Percentiles rank a stretch among this genome's conserved stretches.
Conservation (phyloP, 2,329 filamentous ascomycete species). For the Nectriaceae sp. region DNA sequence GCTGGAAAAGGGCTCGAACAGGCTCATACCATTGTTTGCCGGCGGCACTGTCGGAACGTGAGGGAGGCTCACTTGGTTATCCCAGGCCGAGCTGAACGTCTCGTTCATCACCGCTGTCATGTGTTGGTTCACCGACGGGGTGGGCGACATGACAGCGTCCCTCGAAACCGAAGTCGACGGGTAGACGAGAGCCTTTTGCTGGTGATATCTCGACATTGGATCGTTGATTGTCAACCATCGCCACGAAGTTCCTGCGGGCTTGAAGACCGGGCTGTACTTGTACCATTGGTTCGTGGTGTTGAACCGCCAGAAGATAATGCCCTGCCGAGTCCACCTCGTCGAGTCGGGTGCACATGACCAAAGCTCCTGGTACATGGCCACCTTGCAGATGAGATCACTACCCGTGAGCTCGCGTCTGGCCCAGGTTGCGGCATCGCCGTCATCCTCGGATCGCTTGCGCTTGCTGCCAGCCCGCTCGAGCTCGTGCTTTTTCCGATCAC, state of each 20-base stretch:
- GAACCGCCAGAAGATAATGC: conserved; percentile 66
- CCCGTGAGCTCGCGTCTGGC: conserved; percentile 45
- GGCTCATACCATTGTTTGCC: conserved; percentile 35
- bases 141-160: conserved; percentile 56
- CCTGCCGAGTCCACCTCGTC: conserved; percentile 56
- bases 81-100: conserved; percentile 54
- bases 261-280: conserved; percentile 50
- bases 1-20: conserved; percentile 53
- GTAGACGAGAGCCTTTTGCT: conserved; percentile 47
- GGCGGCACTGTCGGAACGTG: conserved; percentile 37
- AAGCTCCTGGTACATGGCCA: conserved; percentile 69
- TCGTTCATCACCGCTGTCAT: conserved; percentile 59
- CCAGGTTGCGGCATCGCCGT: conserved; percentile 43
- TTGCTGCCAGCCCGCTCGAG: conserved; percentile 38
- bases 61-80: conserved; percentile 30
- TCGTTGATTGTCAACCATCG: conserved; percentile 63
- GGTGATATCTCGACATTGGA: conserved; percentile 59
- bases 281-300: conserved; percentile 53
- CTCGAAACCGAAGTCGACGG: conserved; percentile 35
- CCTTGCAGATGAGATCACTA: conserved; percentile 59
- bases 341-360: conserved; percentile 55
- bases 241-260: conserved; percentile 59
- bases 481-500: conserved; percentile 37
- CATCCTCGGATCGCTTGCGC: conserved; percentile 43
- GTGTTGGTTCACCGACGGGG: conserved; percentile 51